Evolutionary conservation across 1,284 basidiomycete species (phyloP), one percentile per base, ranked within the genome.

Genomic region (Singerocomus rubriflavus): DNA sequence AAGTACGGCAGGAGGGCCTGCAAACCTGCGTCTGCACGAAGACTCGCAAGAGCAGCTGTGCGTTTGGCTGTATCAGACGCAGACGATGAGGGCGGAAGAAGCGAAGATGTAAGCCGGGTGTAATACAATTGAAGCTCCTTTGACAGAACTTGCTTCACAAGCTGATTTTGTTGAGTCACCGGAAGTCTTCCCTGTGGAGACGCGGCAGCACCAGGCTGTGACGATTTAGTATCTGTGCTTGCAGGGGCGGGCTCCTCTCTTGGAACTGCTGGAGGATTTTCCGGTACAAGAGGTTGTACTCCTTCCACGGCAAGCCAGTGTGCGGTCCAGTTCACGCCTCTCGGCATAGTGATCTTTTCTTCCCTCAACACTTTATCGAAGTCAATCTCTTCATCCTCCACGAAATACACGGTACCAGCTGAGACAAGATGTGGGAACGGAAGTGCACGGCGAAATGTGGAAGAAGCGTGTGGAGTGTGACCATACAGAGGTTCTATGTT

Each of bases 301-400:
- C 97, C 96, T 66, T 99, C 96, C 25, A 99, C 93, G 1, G 96
- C 95, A 21, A 99, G 79, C 97, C 96, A 99, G 67, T 99, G 96
- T 5, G 94, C 93, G 25, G 84, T 85, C 84, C 88, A 93, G 54
- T 76, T 82, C 44, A 89, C 82, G 34, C 85, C 86, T 59, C 85
- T 84, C 0, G 91, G 89, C 11, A 92, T 69, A 0, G 80, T 76
- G 29, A 92, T 83, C 66, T 92, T 87, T 65, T 92, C 89, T 61
- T 91, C 88, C 46, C 88, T 82, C 30, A 96, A 72, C 8, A 93
- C 84, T 44, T 85, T 88, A 64, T 95, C 92, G 64, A 99, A 94
- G 71, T 99, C 96, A 52, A 99, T 91, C 71, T 99, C 96, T 61
- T 98, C 93, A 64, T 99, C 96, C 57, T 97, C 92, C 13, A 97